Evolutionary conservation across 2,329 filamentous ascomycete genomes (phyloP), one percentile per base, ranked within the genome.

Genomic region (Myriosclerotinia scirpicola): DNA sequence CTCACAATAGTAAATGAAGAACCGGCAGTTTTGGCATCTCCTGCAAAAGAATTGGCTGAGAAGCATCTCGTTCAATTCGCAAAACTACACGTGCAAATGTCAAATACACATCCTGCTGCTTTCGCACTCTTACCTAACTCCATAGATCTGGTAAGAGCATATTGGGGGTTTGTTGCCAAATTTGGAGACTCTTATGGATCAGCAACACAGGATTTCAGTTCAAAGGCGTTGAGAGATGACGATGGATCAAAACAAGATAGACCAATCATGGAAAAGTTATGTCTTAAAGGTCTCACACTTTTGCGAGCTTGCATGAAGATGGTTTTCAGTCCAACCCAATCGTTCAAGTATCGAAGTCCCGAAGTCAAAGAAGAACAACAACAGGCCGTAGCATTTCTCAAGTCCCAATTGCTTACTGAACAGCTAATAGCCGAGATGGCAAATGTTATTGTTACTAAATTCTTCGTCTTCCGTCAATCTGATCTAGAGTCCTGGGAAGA

Each of bases 401-500:
- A 91, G 76, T 81, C 82, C 1, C 83, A 92, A 30, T 82, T 99
- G 0, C 84, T 99, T 54, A 91, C 88, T 5, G 83, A 91, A 46
- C 85, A 90, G 0, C 86, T 97, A 67, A 88, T 97, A 3, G 82
- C 90, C 20, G 87, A 93, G 70, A 89, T 96, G 71, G 92, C 95
- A 76, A 92, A 95, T 71, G 83, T 89, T 15, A 87, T 97, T 66
- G 91, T 99, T 62, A 92, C 90, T 0, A 89, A 90, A 73, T 92
- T 97, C 71, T 95, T 99, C 76, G 85, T 95, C 48, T 95, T 98
- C 77, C 87, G 92, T 44, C 86, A 90, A 67, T 87, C 87, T 62
- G 95, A 99, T 77, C 84, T 98, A 0, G 88, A 92, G 69, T 90
- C 92, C 67, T 99, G 95, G 95, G 90, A 96, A 75, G 90, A 96